Evolutionary conservation across 805 yeast genomes (phyloP), one percentile per base, ranked within the genome.

Genomic region (Millerozyma miso): DNA sequence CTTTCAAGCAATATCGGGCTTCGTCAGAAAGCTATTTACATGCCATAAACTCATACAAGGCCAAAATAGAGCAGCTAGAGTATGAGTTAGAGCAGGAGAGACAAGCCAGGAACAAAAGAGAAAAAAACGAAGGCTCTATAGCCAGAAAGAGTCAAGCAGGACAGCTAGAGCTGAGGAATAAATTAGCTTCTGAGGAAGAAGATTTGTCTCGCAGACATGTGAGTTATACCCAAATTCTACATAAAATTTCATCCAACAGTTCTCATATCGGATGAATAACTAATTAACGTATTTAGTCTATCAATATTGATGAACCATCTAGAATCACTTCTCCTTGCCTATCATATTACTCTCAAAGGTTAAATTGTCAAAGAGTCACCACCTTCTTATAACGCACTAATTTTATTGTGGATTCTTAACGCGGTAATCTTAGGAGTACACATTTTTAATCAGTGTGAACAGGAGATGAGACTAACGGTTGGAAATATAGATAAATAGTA

Each of bases 1-100:
- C 76, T 0, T 76, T 79, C 55, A 76, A 74, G 1, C 49, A 52
- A 32, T 63, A 57, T 38, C 6, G 29, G 10, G 29, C 29, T 7
- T 23, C 29, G 10, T 23, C 29, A 23, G 29, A 23, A 10, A 23
- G 29, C 29, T 23, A 23, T 10, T 23, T 23, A 23, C 10, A 6
- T 23, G 10, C 10, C 29, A 23, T 23, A 23, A 23, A 23, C 10
- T 23, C 29, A 23, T 23, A 23, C 29, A 23, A 23, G 10, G 29
- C 29, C 29, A 41, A n/a, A 35, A 19, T 19, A 37, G 15, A 2
- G 5, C 13, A 4, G 19, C 37, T 3, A 26, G 34, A 13, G 37
- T 33, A 16, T 40, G 37, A 4, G 37, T 18, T 19, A 39, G 43
- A 3, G 47, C 46, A 35, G 19, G 51, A 7, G 43, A 44, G 31